A percentile compares a stretch with the other conserved stretches of the same genome.
Conservation (phyloP, 768 basidiomycete genomes). For the Leccinum uliginosum region DNA sequence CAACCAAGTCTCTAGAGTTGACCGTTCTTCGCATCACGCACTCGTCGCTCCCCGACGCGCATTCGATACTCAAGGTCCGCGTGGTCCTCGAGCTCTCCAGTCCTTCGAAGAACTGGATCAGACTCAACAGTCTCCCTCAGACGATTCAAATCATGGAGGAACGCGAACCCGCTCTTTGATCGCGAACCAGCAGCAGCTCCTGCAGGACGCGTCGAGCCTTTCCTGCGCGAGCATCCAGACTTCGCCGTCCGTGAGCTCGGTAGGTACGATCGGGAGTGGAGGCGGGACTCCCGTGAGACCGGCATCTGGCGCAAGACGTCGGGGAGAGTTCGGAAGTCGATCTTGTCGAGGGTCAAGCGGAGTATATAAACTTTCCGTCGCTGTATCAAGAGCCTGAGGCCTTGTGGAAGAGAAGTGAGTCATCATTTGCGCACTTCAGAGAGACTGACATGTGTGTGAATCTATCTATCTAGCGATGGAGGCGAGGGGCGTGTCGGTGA, state of each 20-base stretch:
- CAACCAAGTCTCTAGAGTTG: slow-evolving; percentile 44
- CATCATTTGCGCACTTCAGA: background rate
- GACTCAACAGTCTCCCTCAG: slow-evolving; percentile 84
- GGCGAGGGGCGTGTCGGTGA: slow-evolving; percentile 84
- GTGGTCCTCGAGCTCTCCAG: slow-evolving; percentile 78
- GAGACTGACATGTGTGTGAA: background rate
- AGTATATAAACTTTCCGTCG: slow-evolving; percentile 99
- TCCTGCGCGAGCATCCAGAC: slow-evolving; percentile 65
- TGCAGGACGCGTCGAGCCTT: slow-evolving; percentile 71
- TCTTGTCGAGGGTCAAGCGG: slow-evolving; percentile 80
- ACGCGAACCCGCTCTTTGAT: slow-evolving; percentile 57
- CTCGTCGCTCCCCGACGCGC: slow-evolving; percentile 61
- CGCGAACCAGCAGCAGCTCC: slow-evolving; percentile 38
- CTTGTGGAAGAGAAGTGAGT: slow-evolving; percentile 88
- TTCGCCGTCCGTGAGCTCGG: slow-evolving; percentile 54
- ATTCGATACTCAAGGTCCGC: slow-evolving; percentile 77
- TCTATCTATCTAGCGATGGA: slow-evolving; percentile 58
- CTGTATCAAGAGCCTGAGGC: slow-evolving; percentile 95
- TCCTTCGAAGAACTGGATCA: slow-evolving; percentile 60
- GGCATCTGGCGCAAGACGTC: slow-evolving; percentile 33
- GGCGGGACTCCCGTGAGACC: slow-evolving; percentile 18
- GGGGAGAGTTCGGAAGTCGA: slow-evolving; percentile 61
- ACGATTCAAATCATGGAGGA: slow-evolving; percentile 61
- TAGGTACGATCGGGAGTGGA: slow-evolving; percentile 43
- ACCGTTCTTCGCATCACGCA: slow-evolving; percentile 67